These are phyloP conservation scores for Amoebophrya sp. DNA, from an alignment of 169 alveolate species.

Conservation along the genomic window DNA sequence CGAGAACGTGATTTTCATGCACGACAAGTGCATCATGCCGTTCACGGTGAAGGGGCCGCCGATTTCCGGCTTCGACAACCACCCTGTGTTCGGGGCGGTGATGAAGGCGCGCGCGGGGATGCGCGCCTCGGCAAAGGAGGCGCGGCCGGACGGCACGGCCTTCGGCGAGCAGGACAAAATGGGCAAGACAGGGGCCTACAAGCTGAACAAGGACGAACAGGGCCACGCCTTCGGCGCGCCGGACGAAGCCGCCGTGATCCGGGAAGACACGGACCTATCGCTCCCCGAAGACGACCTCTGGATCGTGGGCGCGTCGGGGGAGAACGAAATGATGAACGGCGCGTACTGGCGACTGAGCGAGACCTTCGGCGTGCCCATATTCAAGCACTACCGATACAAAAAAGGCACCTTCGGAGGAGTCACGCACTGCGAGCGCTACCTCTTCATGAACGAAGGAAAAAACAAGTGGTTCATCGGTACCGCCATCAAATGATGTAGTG, in stretches of 20 bases:
- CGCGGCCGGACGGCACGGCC: background rate
- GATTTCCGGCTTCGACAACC: conserved; percentile 14
- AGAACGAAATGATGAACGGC: background rate
- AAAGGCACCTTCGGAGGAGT: background rate
- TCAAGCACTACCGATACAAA: background rate
- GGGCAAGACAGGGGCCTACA: background rate
- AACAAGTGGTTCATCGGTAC: too few relatives aligned
- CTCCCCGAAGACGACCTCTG: background rate
- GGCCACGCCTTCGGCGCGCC: background rate
- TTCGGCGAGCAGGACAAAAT: background rate
- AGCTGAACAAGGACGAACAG: background rate
- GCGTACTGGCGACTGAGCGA: background rate
- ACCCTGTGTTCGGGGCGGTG: background rate
- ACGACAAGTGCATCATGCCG: conserved; percentile 30
- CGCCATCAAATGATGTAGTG: too few relatives aligned
- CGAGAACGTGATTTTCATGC: conserved; percentile 27
- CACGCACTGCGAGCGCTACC: background rate
- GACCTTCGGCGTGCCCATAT: background rate
- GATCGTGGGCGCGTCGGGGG: background rate
- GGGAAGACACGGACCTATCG: background rate
- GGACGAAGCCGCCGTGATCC: background rate
- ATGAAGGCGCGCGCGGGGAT: background rate
- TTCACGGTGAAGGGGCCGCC: conserved; percentile 28
- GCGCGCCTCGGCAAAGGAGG: background rate
- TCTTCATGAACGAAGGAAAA: too few relatives aligned